phyloP scores from a whole-genome alignment of 2,329 filamentous ascomycete genomes.

The Pseudogymnoascus sp. region DNA sequence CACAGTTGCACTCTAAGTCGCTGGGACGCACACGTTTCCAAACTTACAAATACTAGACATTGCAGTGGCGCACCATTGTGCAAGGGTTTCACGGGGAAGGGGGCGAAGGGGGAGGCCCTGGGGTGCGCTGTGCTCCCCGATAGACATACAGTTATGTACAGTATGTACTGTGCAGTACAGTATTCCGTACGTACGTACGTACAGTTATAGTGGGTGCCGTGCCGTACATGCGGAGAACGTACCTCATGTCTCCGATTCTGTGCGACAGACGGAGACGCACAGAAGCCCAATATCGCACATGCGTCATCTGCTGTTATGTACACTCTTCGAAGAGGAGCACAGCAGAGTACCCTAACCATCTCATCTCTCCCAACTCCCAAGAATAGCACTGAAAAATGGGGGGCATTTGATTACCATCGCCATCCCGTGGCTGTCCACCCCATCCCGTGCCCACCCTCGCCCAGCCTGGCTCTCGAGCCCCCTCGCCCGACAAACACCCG shows the following conservation, averaged over 20 bases:
- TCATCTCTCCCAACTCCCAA: background rate
- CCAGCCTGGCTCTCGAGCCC: background rate
- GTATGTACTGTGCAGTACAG: background rate
- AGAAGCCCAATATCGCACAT: background rate
- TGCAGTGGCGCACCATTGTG: background rate
- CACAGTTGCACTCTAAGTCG: background rate
- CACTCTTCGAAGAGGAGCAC: background rate
- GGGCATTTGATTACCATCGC: background rate
- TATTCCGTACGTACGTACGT: background rate
- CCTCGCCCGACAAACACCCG: background rate
- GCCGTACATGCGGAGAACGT: background rate
- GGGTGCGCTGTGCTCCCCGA: background rate
- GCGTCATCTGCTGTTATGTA: background rate
- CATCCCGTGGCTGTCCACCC: background rate
- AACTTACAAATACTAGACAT: background rate
- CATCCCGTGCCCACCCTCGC: background rate
- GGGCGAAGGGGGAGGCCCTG: background rate
- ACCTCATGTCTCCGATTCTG: background rate
- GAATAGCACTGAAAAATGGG: background rate
- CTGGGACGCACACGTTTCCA: background rate
- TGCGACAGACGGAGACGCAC: background rate
- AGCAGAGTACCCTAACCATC: background rate
- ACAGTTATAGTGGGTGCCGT: background rate
- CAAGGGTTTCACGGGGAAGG: background rate
- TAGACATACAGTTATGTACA: background rate